Percentiles rank a stretch among this genome's conserved stretches.
phyloP scores from a whole-genome alignment of 768 basidiomycete genomes.

The Leccinellum albellum region DNA sequence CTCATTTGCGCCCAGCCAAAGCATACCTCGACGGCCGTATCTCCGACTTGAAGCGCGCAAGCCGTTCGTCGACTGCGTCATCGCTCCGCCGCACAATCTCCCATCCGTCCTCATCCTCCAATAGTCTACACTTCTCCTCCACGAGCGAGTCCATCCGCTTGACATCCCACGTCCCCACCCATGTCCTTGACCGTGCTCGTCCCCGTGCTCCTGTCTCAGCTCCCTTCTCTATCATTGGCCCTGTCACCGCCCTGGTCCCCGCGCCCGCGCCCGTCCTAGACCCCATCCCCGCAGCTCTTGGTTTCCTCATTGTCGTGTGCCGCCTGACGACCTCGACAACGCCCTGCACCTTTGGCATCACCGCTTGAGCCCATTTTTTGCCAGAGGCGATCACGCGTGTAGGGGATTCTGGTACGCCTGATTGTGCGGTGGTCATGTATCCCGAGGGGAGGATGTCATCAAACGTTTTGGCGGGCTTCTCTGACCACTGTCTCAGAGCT shows the following conservation, averaged over 20 bases:
- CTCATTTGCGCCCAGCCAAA: constrained; percentile 13
- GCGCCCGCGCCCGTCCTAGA: too few species aligned
- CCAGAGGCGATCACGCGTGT: constrained; percentile 15
- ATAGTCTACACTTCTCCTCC: constrained; percentile 20
- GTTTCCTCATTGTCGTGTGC: constrained; percentile 13
- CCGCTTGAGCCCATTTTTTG: constrained; percentile 31
- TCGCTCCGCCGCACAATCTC: constrained; percentile 15
- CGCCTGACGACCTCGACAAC: constrained; percentile 31
- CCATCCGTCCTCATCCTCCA: constrained; percentile 17
- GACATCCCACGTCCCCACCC: background rate
- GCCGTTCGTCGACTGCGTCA: constrained; percentile 1
- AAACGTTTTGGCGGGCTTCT: constrained; percentile 37
- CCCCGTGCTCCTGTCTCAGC: background rate
- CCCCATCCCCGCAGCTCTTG: background rate
- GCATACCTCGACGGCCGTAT: constrained; percentile 18
- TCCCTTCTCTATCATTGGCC: background rate
- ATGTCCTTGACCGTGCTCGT: background rate
- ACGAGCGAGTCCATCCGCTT: constrained; percentile 8
- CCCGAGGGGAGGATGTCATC: constrained; percentile 44
- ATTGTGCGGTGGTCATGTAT: constrained; percentile 38
- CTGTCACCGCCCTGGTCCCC: too few species aligned
- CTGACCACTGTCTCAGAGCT: constrained; percentile 19
- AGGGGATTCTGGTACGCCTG: constrained; percentile 18
- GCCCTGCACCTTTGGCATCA: constrained; percentile 39
- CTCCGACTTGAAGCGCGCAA: constrained; percentile 27